Evolutionary conservation across 805 yeast species (phyloP).

Genomic region (Yarrowia sp.): DNA sequence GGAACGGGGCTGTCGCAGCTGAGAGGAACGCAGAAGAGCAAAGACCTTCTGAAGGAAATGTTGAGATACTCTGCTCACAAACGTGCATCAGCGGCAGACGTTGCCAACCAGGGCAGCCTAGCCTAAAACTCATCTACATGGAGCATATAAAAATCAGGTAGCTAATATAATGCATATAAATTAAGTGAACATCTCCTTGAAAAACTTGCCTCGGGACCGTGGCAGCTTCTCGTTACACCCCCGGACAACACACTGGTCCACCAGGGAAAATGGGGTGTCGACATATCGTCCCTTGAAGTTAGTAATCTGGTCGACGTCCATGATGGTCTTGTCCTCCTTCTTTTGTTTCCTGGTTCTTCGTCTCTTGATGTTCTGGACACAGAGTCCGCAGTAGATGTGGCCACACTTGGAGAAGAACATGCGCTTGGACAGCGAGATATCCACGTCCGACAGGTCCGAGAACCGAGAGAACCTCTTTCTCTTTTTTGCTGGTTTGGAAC

Average conservation of each 20-base stretch:
- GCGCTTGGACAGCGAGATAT: constrained; percentile 60
- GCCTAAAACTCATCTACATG: not conserved
- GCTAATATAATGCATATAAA: constrained; percentile 15
- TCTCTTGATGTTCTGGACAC: constrained; percentile 58
- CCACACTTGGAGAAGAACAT: constrained; percentile 73
- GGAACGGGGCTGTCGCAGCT: not conserved
- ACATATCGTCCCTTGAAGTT: constrained; percentile 12
- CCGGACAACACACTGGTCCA: constrained; percentile 13
- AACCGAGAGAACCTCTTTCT: constrained; percentile 11
- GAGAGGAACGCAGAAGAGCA: not conserved
- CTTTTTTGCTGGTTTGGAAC: not conserved
- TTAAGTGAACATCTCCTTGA: constrained; percentile 25
- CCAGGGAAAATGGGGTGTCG: constrained; percentile 27
- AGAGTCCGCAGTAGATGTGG: constrained; percentile 82
- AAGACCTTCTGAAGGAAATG: not conserved
- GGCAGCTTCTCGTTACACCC: not conserved
- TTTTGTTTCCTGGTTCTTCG: constrained; percentile 36
- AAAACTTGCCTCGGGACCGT: constrained; percentile 11
- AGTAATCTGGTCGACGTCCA: constrained; percentile 8
- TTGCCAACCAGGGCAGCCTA: not conserved
- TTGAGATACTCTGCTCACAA: not conserved
- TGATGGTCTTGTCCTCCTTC: constrained; percentile 25
- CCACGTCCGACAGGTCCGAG: constrained; percentile 47
- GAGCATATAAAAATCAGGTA: too few species aligned
- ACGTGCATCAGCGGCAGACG: constrained; percentile 14